phyloP scores from a whole-genome alignment of 768 basidiomycete species.

The Dentipellis sp. region DNA sequence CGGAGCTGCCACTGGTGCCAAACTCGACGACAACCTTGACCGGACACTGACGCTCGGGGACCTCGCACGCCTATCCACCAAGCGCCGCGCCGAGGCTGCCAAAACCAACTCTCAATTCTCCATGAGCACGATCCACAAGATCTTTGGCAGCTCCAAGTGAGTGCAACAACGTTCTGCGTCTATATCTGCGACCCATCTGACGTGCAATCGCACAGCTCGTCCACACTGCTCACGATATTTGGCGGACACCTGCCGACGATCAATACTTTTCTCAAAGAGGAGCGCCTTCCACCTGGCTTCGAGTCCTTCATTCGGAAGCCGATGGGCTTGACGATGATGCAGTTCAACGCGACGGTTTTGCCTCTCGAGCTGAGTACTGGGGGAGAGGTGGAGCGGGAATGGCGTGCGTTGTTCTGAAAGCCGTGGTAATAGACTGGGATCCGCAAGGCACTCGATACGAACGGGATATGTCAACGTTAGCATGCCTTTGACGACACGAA shows the following conservation, averaged over 20 bases:
- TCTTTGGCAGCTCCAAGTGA: slow-evolving; percentile 63
- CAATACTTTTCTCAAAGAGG: slow-evolving; percentile 48
- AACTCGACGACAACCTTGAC: slow-evolving; percentile 5
- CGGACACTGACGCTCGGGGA: slow-evolving; percentile 45
- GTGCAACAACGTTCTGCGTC: slow-evolving; percentile 16
- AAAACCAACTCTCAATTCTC: slow-evolving; percentile 48
- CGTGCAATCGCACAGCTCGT: slow-evolving; percentile 31
- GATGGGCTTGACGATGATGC: slow-evolving; percentile 48
- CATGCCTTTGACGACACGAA: no score
- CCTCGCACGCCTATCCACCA: slow-evolving; percentile 44
- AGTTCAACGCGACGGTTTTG: slow-evolving; percentile 37
- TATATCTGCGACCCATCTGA: not conserved
- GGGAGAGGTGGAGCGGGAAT: slow-evolving; percentile 16
- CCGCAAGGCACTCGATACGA: no score
- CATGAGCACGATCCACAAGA: slow-evolving; percentile 39
- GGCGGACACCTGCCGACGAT: slow-evolving; percentile 54
- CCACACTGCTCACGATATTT: slow-evolving; percentile 56
- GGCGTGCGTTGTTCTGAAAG: not conserved
- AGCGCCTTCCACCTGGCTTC: slow-evolving; percentile 65
- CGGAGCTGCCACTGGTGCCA: slow-evolving; percentile 3
- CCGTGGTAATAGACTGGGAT: not conserved
- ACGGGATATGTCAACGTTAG: no score
- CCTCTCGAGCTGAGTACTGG: slow-evolving; percentile 22
- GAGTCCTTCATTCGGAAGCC: slow-evolving; percentile 48
- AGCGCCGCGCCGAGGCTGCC: slow-evolving; percentile 51